A percentile compares a stretch with the other conserved stretches of the same genome.
Conservation (phyloP, 768 basidiomycete species). For the Leucocoprinus birnbaumii region DNA sequence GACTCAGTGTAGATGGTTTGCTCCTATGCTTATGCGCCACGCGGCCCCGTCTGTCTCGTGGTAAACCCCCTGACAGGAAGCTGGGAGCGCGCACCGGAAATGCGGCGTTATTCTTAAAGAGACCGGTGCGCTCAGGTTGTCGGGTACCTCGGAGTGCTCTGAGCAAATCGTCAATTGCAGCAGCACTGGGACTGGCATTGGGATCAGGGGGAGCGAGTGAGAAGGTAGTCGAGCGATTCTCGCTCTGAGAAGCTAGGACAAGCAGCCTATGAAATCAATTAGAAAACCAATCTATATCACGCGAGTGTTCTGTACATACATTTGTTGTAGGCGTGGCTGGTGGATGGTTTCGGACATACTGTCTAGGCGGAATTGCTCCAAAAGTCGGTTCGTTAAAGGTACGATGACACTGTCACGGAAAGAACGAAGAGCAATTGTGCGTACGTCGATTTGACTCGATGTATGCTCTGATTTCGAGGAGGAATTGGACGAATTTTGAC, state of each 20-base stretch:
- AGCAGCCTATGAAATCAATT: constrained; percentile 51
- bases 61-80: constrained; percentile 70
- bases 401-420: constrained; percentile 81
- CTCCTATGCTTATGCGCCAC: constrained; percentile 53
- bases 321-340: constrained; percentile 76
- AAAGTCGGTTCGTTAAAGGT: constrained; percentile 55
- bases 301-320: constrained; percentile 41
- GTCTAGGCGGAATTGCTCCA: constrained; percentile 50
- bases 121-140: constrained; percentile 29
- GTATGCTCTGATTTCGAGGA: constrained; percentile 33
- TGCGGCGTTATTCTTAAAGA: constrained; percentile 21
- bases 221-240: constrained; percentile 54
- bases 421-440: constrained; percentile 72
- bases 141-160: constrained; percentile 56
- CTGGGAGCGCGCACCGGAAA: constrained; percentile 48
- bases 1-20: constrained; percentile 28
- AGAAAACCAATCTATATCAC: constrained; percentile 1
- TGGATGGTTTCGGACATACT: constrained; percentile 56
- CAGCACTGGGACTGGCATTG: constrained; percentile 61
- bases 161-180: constrained; percentile 65
- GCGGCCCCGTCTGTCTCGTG: constrained; percentile 76
- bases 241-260: constrained; percentile 68
- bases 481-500: constrained; percentile 43
- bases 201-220: constrained; percentile 57
- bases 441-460: constrained; percentile 66